A percentile compares a stretch with the other conserved stretches of the same genome.
Evolutionary conservation across 345 rosid genomes (phyloP).

Genomic region (Salix arbutifolia): DNA sequence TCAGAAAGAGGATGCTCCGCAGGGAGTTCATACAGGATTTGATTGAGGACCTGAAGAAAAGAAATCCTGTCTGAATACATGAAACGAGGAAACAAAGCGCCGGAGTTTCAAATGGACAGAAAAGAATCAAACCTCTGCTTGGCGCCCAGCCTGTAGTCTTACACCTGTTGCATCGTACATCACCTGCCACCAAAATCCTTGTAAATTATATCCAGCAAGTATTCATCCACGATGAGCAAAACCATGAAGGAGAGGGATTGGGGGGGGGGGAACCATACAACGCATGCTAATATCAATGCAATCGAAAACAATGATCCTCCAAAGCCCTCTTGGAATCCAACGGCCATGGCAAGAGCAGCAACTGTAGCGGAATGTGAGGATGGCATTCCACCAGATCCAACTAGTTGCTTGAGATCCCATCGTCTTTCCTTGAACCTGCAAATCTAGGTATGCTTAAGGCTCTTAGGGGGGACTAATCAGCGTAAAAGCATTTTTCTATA

Average conservation of each 20-base stretch:
- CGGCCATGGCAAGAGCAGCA: conserved; percentile 59
- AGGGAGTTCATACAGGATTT: conserved; percentile 89
- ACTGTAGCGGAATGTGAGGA: conserved; percentile 91
- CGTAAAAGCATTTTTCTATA: background rate
- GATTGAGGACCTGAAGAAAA: conserved; percentile 67
- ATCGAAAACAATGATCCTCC: conserved; percentile 59
- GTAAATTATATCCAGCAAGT: background rate
- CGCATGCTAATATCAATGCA: conserved; percentile 58
- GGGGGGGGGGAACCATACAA: conserved; percentile 55
- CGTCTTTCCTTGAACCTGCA: conserved; percentile 69
- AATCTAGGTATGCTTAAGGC: conserved; percentile 37
- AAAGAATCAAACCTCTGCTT: conserved; percentile 66
- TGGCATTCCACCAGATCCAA: conserved; percentile 97
- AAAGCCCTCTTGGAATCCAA: conserved; percentile 72
- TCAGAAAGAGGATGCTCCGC: conserved; percentile 91
- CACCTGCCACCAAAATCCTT: conserved; percentile 45
- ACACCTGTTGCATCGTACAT: conserved; percentile 93
- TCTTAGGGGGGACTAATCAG: conserved; percentile 27
- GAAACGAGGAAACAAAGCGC: conserved; percentile 1
- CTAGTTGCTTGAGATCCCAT: conserved; percentile 66
- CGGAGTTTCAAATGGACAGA: conserved; percentile 1
- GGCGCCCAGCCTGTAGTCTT: conserved; percentile 84
- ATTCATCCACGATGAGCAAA: background rate
- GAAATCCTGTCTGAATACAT: conserved; percentile 10
- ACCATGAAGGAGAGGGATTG: background rate